These are phyloP conservation scores for Cicer arietinum DNA, from an alignment of 306 rosid genomes.

Conservation along the genomic window DNA sequence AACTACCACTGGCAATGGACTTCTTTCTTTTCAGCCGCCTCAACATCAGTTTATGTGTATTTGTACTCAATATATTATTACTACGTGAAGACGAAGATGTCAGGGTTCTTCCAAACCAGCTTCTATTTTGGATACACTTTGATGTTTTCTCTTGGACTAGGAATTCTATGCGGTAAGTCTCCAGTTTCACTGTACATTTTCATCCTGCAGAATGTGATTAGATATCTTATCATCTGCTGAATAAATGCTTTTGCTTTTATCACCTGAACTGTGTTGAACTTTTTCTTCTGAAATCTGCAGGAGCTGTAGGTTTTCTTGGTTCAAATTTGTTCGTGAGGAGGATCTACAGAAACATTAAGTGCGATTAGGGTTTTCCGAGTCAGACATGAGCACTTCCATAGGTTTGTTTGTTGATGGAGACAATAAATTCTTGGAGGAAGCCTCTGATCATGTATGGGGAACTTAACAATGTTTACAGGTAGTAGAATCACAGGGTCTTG, in stretches of 20 bases:
- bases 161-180: slow-evolving; percentile 93
- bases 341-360: slow-evolving; percentile 98
- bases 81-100: slow-evolving; percentile 97
- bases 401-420: slow-evolving; percentile 45
- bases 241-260: slow-evolving; percentile 23
- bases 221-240: slow-evolving; percentile 1
- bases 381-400: slow-evolving; percentile 56
- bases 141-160: slow-evolving; percentile 98
- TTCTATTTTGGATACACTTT: slow-evolving; percentile 98
- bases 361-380: slow-evolving; percentile 65
- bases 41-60: slow-evolving; percentile 95
- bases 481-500: slow-evolving; percentile 64
- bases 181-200: slow-evolving; percentile 18
- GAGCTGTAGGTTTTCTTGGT: slow-evolving; percentile 97
- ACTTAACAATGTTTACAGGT: slow-evolving; percentile 54
- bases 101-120: slow-evolving; percentile 99
- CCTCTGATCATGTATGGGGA: slow-evolving; percentile 54
- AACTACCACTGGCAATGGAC: slow-evolving; percentile 99
- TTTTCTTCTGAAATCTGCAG: slow-evolving; percentile 53
- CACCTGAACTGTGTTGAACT: slow-evolving; percentile 24
- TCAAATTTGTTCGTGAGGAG: slow-evolving; percentile 95
- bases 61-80: slow-evolving; percentile 92
- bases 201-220: slow-evolving; percentile 14
- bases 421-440: slow-evolving; percentile 56
- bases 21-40: slow-evolving; percentile 99